Base-by-base conservation (phyloP, 169 alveolate species). In the Babesia ovis region DNA sequence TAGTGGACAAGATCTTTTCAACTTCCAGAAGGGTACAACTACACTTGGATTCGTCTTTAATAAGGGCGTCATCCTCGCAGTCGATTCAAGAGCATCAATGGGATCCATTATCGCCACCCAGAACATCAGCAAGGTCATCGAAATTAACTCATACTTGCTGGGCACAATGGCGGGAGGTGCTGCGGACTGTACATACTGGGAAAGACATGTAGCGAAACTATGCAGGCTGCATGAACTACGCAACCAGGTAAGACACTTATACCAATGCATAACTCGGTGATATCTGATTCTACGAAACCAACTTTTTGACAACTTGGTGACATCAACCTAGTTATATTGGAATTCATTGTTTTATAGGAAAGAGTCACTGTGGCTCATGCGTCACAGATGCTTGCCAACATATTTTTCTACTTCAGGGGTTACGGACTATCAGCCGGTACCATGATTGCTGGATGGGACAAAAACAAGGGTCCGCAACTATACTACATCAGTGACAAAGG, bases 151-250 rank as follows among this genome's bases (percentile, higher is more conserved):
- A 34, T 93, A 92, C 85, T 88, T 98, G 42, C 89, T 97, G 62
- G 99, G 97, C 42, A 98, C 99, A 8, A 97, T 98, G 99, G 99
- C 99, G 20, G 99, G 99, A 46, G 99, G 99, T 39, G 99, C 99
- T 6, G 99, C 99, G 23, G 99, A 98, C 90, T 97, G 99, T 83
- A 89, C 93, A 68, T 97, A 92, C 93, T 98, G 99, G 99, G 99
- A 96, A 77, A 85, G 97, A 54, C 93, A 92, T 45, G 88, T 97
- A 32, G 96, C 98, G 20, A 94, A 88, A 87, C 90, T 96, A 42
- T 95, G 98, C 87, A 88, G 97, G 80, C 82, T 94, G 62, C 94
- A 91, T 73, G 95, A 93, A 58, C 93, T 93, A 22, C 85, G 96
- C 42, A 90, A 90, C 81, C 93, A 91, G 77, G 96, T 86, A 84